phyloP scores from a whole-genome alignment of 495 filamentous ascomycete species.

The Neurospora sp. region DNA sequence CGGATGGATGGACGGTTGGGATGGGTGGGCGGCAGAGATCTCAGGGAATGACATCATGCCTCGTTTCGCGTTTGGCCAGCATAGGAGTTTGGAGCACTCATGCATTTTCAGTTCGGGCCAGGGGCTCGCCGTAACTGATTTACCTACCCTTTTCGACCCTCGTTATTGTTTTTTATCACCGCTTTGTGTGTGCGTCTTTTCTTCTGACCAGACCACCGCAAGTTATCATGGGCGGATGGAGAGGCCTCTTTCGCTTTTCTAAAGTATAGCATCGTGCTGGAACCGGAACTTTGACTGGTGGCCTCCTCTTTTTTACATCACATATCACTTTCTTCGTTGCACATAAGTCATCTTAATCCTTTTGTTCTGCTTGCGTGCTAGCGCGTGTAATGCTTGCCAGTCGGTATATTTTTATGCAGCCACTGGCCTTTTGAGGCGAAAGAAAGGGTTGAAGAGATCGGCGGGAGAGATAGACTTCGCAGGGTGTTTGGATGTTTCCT shows the following conservation, averaged over 20 bases:
- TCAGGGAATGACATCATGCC: slow-evolving; percentile 2
- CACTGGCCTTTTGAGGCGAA: not conserved
- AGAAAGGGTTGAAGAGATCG: not conserved
- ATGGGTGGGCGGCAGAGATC: not conserved
- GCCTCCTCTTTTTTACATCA: not conserved
- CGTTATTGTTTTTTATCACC: not conserved
- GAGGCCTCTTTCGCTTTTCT: not conserved
- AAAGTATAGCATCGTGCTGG: not conserved
- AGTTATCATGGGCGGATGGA: not conserved
- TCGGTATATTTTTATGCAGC: not conserved
- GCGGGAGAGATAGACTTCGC: not conserved
- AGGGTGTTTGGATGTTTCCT: not conserved
- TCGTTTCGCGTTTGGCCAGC: slow-evolving; percentile 12
- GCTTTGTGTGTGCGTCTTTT: not conserved
- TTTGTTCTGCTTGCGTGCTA: not conserved
- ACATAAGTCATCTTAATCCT: not conserved
- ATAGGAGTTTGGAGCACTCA: slow-evolving; percentile 18
- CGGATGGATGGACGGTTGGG: not conserved
- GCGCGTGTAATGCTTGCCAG: not conserved
- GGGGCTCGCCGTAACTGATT: slow-evolving; percentile 1
- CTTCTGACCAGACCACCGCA: not conserved
- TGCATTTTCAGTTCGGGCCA: slow-evolving; percentile 1
- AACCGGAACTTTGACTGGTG: not conserved
- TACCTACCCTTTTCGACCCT: slow-evolving; percentile 1
- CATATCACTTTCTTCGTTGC: not conserved